phyloP scores from a whole-genome alignment of 805 yeast genomes.

The Blastobotrys muscicola region DNA sequence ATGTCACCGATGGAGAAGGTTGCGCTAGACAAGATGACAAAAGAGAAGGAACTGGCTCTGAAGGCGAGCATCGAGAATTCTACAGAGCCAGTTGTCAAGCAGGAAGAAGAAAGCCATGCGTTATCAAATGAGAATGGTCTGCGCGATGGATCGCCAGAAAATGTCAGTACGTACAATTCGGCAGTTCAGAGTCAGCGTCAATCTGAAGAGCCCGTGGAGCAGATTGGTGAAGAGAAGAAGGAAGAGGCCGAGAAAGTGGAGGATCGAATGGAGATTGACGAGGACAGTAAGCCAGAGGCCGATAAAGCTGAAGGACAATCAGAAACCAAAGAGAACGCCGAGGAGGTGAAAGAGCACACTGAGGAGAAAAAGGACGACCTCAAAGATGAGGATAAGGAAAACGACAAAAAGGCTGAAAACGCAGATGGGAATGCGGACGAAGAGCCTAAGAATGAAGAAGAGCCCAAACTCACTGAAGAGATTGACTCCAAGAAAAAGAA shows the following conservation, averaged over 20 bases:
- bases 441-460: slow-evolving; percentile 5
- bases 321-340: slow-evolving; percentile 9
- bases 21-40: slow-evolving; percentile 11
- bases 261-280: slow-evolving; percentile 19
- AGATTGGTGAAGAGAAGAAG: slow-evolving; percentile 29
- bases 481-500: not conserved
- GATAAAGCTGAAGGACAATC: slow-evolving; percentile 19
- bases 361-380: slow-evolving; percentile 4
- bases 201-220: slow-evolving; percentile 20
- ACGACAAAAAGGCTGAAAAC: slow-evolving; percentile 1
- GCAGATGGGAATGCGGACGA: slow-evolving; percentile 1
- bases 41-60: slow-evolving; percentile 5
- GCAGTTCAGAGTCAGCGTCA: slow-evolving; percentile 10
- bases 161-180: not conserved
- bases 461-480: not conserved
- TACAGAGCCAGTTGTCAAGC: slow-evolving; percentile 3
- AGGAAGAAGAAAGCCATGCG: slow-evolving; percentile 5
- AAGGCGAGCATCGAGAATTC: slow-evolving; percentile 1
- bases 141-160: not conserved
- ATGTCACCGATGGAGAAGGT: slow-evolving; percentile 8
- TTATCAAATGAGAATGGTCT: not conserved
- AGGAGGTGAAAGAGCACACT: slow-evolving; percentile 1
- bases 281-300: slow-evolving; percentile 25
- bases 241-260: slow-evolving; percentile 19
- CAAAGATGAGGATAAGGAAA: slow-evolving; percentile 15